These are phyloP conservation scores for Xylariaceae sp. DNA, from an alignment of 2,329 filamentous ascomycete genomes.

Conservation along the genomic window DNA sequence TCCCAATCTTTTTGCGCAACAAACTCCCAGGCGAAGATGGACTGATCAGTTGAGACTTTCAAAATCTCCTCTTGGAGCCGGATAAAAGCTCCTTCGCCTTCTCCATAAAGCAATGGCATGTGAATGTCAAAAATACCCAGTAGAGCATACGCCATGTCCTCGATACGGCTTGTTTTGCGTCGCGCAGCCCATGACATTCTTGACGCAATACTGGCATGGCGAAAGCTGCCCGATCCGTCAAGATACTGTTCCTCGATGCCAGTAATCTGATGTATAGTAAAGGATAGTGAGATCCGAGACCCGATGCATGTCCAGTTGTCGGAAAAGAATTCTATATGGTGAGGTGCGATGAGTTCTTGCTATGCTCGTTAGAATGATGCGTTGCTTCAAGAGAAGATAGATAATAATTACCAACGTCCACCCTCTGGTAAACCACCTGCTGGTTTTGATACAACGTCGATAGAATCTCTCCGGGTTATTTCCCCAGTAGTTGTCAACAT, in stretches of 20 bases:
- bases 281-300: not conserved
- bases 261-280: not conserved
- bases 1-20: not conserved
- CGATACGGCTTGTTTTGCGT: not conserved
- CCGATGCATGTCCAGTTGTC: slow-evolving; percentile 2
- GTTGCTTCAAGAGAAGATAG: too few relatives aligned
- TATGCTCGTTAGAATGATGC: too few relatives aligned
- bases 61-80: slow-evolving; percentile 9
- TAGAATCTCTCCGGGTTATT: too few relatives aligned
- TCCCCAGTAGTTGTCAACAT: too few relatives aligned
- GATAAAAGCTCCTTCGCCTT: slow-evolving; percentile 7
- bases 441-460: not conserved
- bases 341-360: slow-evolving; percentile 6
- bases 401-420: too few relatives aligned
- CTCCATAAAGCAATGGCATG: slow-evolving; percentile 12
- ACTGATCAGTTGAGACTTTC: not conserved
- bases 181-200: slow-evolving; percentile 6
- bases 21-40: not conserved
- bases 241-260: not conserved
- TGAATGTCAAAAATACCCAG: slow-evolving; percentile 8
- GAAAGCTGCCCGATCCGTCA: not conserved
- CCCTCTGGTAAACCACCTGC: slow-evolving; percentile 6
- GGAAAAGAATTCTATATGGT: not conserved
- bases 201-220: not conserved
- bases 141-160: slow-evolving; percentile 9